Evolutionary conservation across 2,329 filamentous ascomycete genomes (phyloP).

Genomic region (Mycogone perniciosa): DNA sequence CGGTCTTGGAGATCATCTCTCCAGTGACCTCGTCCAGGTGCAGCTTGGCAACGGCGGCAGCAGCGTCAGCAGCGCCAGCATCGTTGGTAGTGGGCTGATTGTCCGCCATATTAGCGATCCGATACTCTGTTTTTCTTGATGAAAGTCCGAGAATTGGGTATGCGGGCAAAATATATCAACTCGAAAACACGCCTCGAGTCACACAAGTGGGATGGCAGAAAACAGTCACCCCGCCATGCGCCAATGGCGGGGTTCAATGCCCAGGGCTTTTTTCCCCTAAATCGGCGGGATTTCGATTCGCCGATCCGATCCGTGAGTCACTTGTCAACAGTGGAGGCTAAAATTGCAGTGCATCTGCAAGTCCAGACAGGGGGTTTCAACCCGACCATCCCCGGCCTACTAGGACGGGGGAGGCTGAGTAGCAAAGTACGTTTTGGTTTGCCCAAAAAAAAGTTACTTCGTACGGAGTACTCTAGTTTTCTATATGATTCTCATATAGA

Average conservation of each 20-base stretch:
- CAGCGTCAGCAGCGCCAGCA: slow-evolving; percentile 40
- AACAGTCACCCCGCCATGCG: slow-evolving; percentile 13
- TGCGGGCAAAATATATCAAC: not conserved
- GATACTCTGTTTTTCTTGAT: not conserved
- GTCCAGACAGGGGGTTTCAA: no score
- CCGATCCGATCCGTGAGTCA: slow-evolving; percentile 7
- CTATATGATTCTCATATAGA: no score
- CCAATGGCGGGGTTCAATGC: slow-evolving; percentile 8
- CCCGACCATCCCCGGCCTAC: no score
- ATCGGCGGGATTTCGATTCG: slow-evolving; percentile 6
- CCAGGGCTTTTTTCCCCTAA: not conserved
- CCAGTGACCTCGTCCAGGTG: slow-evolving; percentile 90
- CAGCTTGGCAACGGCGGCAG: slow-evolving; percentile 60
- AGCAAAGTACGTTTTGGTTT: no score
- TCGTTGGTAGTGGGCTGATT: slow-evolving; percentile 26
- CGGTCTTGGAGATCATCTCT: slow-evolving; percentile 75
- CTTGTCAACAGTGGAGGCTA: not conserved
- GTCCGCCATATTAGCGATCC: slow-evolving; percentile 25
- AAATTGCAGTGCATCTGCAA: no score
- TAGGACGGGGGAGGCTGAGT: no score
- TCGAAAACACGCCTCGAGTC: slow-evolving; percentile 4
- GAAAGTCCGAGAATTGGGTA: not conserved
- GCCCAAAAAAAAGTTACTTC: no score
- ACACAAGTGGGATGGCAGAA: slow-evolving; percentile 3
- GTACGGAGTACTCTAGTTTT: no score